Conservation (phyloP, 768 basidiomycete species). For the Lentinula detonsa region DNA sequence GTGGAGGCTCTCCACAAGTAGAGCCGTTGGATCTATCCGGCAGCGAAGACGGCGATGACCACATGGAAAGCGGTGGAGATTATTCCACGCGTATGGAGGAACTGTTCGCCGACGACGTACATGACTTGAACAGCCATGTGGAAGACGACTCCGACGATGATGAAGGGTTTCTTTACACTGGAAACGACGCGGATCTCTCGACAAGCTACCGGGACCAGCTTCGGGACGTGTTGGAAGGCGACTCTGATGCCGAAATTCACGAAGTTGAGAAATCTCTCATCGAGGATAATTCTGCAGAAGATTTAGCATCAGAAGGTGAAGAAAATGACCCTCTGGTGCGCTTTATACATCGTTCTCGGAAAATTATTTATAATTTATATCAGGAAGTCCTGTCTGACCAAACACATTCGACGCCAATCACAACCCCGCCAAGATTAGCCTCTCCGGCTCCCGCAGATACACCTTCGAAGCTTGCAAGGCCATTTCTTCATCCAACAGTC, state of each 20-base stretch:
- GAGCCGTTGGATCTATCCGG: slow-evolving; percentile 28
- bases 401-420: slow-evolving; percentile 28
- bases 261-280: slow-evolving; percentile 43
- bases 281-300: slow-evolving; percentile 29
- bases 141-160: slow-evolving; percentile 44
- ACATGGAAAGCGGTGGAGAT: slow-evolving; percentile 37
- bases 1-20: not conserved
- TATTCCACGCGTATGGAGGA: slow-evolving; percentile 70
- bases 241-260: slow-evolving; percentile 39
- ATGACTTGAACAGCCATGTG: slow-evolving; percentile 20
- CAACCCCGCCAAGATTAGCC: slow-evolving; percentile 32
- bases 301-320: slow-evolving; percentile 20
- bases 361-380: slow-evolving; percentile 2
- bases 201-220: slow-evolving; percentile 63
- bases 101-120: slow-evolving; percentile 42
- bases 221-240: slow-evolving; percentile 65
- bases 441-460: slow-evolving; percentile 27
- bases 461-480: slow-evolving; percentile 37
- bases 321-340: slow-evolving; percentile 11
- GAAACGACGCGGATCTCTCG: slow-evolving; percentile 51
- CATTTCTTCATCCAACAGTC: slow-evolving; percentile 68
- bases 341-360: slow-evolving; percentile 17
- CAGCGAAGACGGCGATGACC: slow-evolving; percentile 32
- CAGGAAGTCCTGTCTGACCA: slow-evolving; percentile 21
- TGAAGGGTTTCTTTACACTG: slow-evolving; percentile 68